Evolutionary conservation across 441 rosid genomes (phyloP), one percentile per base, ranked within the genome.

Genomic region (Gossypium laxum): DNA sequence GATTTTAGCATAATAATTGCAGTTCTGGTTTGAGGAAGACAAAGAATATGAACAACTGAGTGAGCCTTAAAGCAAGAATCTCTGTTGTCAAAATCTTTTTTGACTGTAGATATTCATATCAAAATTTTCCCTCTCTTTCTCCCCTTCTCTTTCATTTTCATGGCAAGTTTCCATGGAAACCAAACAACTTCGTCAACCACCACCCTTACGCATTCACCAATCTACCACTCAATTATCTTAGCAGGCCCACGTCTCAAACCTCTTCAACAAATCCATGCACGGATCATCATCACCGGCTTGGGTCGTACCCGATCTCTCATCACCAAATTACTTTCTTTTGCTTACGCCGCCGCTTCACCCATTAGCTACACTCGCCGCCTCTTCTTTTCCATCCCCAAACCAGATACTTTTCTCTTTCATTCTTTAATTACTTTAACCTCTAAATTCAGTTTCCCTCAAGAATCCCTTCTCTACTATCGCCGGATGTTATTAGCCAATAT

Each of bases 1-100:
- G 6, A 28, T 28, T 28, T 28, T 28, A 4, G 32, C 32, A 28
- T 4, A 28, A 4, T 28, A 28, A 28, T 28, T 30, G 38, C 38
- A 30, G 67, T 82, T 90, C 62, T 89, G 83, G 81, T 87, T 87
- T 34, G 92, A 88, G 74, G 92, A 88, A 60, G 91, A 88, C 73
- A 89, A 87, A 82, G 96, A 88, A 80, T 87, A 89, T 72, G 91
- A 92, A 75, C 98, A 90, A 82, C 47, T 85, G 70, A 86, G 96
- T 90, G 76, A 90, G 92, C 68, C 57, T 69, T 57, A 11, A 14
- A 6, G 47, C 70, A 45, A 28, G 0, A 2, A 15, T 45, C 59
- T 70, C 41, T 64, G 5, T 48, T 68, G 5, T 54, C 38, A 30
- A 28, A 28, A 28, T 28, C 32, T 4, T 28, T 28, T 28, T 10